Evolutionary conservation across 352 stramenopile species (phyloP), one percentile per base, ranked within the genome.

Genomic region (Phytopythium ostracodes): DNA sequence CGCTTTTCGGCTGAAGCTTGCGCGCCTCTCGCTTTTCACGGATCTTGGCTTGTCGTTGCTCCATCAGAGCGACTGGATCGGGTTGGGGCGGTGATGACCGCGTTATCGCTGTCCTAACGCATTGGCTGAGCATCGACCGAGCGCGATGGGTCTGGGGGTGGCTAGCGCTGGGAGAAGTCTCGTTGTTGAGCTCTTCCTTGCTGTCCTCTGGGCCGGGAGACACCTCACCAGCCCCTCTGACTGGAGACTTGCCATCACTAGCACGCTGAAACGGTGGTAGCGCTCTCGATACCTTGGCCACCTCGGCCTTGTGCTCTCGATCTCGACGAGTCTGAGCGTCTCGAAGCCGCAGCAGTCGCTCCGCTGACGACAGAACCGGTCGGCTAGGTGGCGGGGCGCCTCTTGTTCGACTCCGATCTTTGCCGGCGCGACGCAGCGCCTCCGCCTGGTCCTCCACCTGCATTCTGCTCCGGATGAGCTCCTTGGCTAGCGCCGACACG

Each of bases 401-500:
- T 7, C 29, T 10, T 10, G 29, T 17, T 51, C 25, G 38, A 60
- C 59, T 46, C 42, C 57, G 44, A 20, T 51, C 44, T 25, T 42
- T 58, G 2, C 54, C 24, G 27, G 24, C 29, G 20, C 63, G 67
- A 11, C 75, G 73, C n/a, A 91, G 62, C 2, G 50, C 53, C 8
- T 82, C 61, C 2, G 72, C 75, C 18, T 72, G 65, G 29, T 65
- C 60, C 35, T 91, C 81, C 4, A 89, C 59, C 18, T 80, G 44
- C 14, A 89, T 70, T 17, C 79, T 77, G 53, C 53, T 50, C 43
- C 47, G 64, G 42, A 91, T 75, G 59, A 91, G 81, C 43, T 88
- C 62, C 50, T 75, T 78, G 0, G 72, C 79, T 38, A 66, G 56
- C 42, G 57, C 53, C 33, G 57, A 53, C 47, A 67, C 29, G 27